These are phyloP conservation scores for Lycium ferocissimum DNA, from an alignment of 257 asterid species.

Conservation along the genomic window DNA sequence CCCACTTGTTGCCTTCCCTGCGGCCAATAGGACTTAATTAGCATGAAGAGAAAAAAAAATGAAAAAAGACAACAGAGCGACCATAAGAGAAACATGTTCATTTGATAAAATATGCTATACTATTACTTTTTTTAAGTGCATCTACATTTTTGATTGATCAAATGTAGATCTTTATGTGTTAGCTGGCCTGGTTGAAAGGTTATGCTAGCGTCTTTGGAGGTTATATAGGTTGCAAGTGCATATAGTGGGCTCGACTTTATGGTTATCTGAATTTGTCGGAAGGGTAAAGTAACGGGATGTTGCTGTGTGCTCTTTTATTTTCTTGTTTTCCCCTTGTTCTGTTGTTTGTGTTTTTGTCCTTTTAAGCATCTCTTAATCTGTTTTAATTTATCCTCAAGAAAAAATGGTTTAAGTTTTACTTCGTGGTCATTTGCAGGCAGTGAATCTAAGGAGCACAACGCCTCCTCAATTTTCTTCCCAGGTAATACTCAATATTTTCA, in stretches of 20 bases:
- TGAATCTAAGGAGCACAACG: conserved; percentile 64
- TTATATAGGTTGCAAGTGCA: background rate
- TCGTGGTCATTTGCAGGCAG: conserved; percentile 66
- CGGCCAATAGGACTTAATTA: background rate
- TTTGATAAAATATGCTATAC: background rate
- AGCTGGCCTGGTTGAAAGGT: background rate
- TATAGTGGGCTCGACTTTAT: background rate
- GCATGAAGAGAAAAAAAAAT: background rate
- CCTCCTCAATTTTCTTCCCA: conserved; percentile 62
- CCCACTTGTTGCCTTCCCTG: background rate
- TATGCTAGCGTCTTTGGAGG: conserved; percentile 2
- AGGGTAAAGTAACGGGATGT: background rate
- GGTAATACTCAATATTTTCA: conserved; percentile 49
- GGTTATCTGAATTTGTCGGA: background rate
- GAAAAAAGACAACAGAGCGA: background rate
- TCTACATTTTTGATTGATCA: background rate
- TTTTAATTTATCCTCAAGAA: background rate
- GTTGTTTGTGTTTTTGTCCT: conserved; percentile 1
- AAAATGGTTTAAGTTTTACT: conserved; percentile 29
- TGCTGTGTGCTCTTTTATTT: background rate
- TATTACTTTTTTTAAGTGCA: background rate
- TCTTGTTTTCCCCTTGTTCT: background rate
- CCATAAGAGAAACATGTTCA: background rate
- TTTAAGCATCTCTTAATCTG: background rate
- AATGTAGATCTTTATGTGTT: background rate